These are phyloP conservation scores for Biscogniauxia marginata DNA, from an alignment of 2,329 filamentous ascomycete genomes.

Conservation along the genomic window DNA sequence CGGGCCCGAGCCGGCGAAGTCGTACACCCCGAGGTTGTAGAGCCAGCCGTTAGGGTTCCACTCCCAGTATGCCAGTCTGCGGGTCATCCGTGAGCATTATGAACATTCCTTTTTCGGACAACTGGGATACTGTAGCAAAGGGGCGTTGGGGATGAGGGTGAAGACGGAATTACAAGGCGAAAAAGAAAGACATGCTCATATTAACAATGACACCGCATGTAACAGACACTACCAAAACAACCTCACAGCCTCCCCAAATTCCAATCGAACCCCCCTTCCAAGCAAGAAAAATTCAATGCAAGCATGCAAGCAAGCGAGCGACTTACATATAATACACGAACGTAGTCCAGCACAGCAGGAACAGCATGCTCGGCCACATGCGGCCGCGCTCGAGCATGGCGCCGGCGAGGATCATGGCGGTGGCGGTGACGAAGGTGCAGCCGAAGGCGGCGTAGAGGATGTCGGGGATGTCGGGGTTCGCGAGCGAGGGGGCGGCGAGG, in stretches of 20 bases:
- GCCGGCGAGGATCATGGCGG: slow-evolving; percentile 40
- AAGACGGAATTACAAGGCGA: no score
- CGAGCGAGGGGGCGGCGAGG: slow-evolving; percentile 37
- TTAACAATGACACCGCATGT: no score
- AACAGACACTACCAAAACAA: no score
- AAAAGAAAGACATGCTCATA: no score
- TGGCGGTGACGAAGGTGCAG: slow-evolving; percentile 38
- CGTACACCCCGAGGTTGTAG: slow-evolving; percentile 57
- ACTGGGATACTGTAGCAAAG: no score
- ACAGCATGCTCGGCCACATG: slow-evolving; percentile 54
- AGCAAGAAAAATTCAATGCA: no score
- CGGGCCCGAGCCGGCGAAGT: slow-evolving; percentile 62
- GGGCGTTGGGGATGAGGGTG: no score
- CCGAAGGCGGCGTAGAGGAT: slow-evolving; percentile 39
- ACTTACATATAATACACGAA: slow-evolving; percentile 55
- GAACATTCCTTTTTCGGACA: background rate
- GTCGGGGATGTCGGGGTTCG: slow-evolving; percentile 37
- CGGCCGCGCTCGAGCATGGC: slow-evolving; percentile 39
- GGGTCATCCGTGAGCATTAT: background rate
- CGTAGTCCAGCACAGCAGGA: slow-evolving; percentile 62
- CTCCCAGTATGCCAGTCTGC: slow-evolving; percentile 60
- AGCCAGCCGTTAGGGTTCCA: slow-evolving; percentile 69
- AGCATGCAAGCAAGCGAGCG: background rate
- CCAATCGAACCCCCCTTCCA: no score
- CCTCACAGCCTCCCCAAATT: no score